These are phyloP conservation scores for Xylaria telfairii DNA, from an alignment of 495 filamentous ascomycete genomes.

Conservation along the genomic window DNA sequence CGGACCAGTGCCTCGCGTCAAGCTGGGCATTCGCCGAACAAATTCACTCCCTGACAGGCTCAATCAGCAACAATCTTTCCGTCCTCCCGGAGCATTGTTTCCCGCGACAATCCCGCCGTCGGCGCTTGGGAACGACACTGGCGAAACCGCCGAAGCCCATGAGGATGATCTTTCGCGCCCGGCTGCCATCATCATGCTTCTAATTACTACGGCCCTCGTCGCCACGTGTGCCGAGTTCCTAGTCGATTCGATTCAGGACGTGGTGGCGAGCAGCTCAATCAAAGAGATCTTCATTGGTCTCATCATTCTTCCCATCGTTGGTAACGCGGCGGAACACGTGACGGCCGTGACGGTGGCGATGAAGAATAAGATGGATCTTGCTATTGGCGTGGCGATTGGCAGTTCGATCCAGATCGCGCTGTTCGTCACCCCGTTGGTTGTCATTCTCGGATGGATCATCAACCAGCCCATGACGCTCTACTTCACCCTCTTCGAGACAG, in stretches of 20 bases:
- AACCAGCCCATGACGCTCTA: constrained; percentile 83
- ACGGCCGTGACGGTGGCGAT: constrained; percentile 85
- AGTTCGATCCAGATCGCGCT: constrained; percentile 88
- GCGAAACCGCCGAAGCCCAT: constrained; percentile 50
- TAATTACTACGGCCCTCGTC: constrained; percentile 79
- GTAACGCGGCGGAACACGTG: constrained; percentile 92
- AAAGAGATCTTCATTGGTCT: constrained; percentile 85
- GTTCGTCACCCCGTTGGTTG: constrained; percentile 87
- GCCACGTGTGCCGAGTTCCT: constrained; percentile 89
- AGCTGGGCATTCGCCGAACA: constrained; percentile 72
- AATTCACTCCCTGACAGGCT: constrained; percentile 79
- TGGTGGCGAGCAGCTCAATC: constrained; percentile 67
- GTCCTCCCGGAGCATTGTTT: constrained; percentile 49
- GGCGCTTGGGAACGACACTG: constrained; percentile 38
- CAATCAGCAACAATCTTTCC: constrained; percentile 53
- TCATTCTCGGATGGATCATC: constrained; percentile 89
- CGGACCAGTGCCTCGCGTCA: constrained; percentile 58
- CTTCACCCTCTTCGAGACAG: constrained; percentile 92
- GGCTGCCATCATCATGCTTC: constrained; percentile 73
- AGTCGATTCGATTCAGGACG: constrained; percentile 76
- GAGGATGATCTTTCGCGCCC: constrained; percentile 70
- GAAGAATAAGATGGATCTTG: constrained; percentile 97
- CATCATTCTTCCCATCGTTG: constrained; percentile 88
- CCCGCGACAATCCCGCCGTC: constrained; percentile 47
- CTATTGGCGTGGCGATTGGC: constrained; percentile 88